Evolutionary conservation across 106 monocot genomes (phyloP).

Genomic region (Dendrobium catenatum): DNA sequence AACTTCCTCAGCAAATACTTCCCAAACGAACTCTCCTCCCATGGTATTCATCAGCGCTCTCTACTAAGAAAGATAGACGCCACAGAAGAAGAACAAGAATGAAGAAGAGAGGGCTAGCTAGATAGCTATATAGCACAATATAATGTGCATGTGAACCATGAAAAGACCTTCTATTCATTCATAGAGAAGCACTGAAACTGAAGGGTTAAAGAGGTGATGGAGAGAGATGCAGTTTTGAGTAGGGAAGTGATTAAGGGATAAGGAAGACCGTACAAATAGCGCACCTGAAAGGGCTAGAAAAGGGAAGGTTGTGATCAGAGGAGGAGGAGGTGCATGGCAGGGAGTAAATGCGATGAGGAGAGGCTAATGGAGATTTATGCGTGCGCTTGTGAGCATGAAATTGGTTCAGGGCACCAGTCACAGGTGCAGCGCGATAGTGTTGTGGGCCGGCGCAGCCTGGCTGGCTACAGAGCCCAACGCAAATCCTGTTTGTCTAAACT

Average conservation of each 20-base stretch:
- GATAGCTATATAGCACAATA: slow-evolving; percentile 2
- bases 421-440: not conserved
- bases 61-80: not conserved
- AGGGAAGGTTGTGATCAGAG: slow-evolving; percentile 8
- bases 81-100: not conserved
- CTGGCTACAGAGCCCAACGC: slow-evolving; percentile 22
- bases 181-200: slow-evolving; percentile 18
- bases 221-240: slow-evolving; percentile 3
- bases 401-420: not conserved
- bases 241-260: not conserved
- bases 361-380: slow-evolving; percentile 4
- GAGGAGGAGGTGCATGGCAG: slow-evolving; percentile 5
- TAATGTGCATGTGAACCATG: slow-evolving; percentile 5
- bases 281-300: slow-evolving; percentile 4
- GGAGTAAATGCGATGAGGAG: slow-evolving; percentile 12
- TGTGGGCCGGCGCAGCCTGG: slow-evolving; percentile 3
- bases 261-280: slow-evolving; percentile 3
- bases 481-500: slow-evolving; percentile 4
- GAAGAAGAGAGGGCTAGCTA: not conserved
- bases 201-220: slow-evolving; percentile 10
- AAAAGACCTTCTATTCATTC: slow-evolving; percentile 1
- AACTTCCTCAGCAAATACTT: slow-evolving; percentile 36
- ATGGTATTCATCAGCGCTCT: slow-evolving; percentile 16
- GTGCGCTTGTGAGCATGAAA: slow-evolving; percentile 9
- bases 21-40: slow-evolving; percentile 31